These are phyloP conservation scores for Arthrobotrys megalospora DNA, from an alignment of 2,329 filamentous ascomycete species.

Conservation along the genomic window DNA sequence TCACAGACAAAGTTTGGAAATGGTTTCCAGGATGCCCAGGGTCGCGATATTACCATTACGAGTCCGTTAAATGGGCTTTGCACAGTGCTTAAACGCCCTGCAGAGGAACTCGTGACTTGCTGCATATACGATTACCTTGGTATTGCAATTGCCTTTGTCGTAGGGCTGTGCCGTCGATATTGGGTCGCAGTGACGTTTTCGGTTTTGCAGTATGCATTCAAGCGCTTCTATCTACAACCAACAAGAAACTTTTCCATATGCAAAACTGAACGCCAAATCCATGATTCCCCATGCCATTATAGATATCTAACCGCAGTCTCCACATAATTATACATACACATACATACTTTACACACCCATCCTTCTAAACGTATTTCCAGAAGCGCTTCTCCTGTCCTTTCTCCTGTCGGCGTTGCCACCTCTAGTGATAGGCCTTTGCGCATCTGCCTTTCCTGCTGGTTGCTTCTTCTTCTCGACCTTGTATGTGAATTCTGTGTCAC, in stretches of 20 bases:
- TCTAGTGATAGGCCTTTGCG: conserved; percentile 33
- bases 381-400: conserved; percentile 64
- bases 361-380: conserved; percentile 64
- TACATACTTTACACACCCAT: conserved; percentile 60
- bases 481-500: conserved; percentile 67
- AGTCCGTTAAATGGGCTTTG: conserved; percentile 11
- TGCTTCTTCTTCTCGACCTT: conserved; percentile 60
- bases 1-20: conserved; percentile 4
- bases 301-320: conserved; percentile 51
- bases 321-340: conserved; percentile 29
- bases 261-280: conserved; percentile 55
- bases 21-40: background rate
- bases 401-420: conserved; percentile 46
- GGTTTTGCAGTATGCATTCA: conserved; percentile 33
- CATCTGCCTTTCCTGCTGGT: conserved; percentile 13
- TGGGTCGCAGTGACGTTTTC: background rate
- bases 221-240: conserved; percentile 44
- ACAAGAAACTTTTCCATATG: conserved; percentile 45
- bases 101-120: conserved; percentile 13
- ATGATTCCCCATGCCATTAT: conserved; percentile 38
- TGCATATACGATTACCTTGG: conserved; percentile 11
- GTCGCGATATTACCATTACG: conserved; percentile 13
- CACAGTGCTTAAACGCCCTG: conserved; percentile 28
- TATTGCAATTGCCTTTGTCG: conserved; percentile 3
- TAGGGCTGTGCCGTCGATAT: conserved; percentile 13